A percentile compares a stretch with the other conserved stretches of the same genome.
phyloP scores from a whole-genome alignment of 306 rosid genomes.

The Medicago lupulina region DNA sequence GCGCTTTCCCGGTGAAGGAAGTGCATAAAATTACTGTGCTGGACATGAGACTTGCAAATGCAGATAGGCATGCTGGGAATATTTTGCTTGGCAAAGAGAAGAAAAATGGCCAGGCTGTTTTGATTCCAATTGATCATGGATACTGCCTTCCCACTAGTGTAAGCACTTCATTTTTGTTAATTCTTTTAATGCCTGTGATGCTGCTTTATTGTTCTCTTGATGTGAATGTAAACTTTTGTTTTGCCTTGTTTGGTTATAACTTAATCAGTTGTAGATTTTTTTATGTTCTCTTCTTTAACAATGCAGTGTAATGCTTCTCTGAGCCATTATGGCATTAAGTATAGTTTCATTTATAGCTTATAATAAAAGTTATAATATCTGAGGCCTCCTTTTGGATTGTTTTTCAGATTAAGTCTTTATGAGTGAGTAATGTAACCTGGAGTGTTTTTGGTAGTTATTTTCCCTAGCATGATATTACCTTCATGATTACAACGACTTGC shows the following conservation, averaged over 20 bases:
- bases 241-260: slow-evolving; percentile 15
- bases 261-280: background rate
- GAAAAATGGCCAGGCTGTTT: slow-evolving; percentile 58
- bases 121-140: slow-evolving; percentile 97
- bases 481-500: background rate
- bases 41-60: slow-evolving; percentile 90
- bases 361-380: background rate
- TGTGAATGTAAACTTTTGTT: slow-evolving; percentile 23
- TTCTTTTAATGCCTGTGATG: slow-evolving; percentile 21
- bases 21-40: slow-evolving; percentile 87
- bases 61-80: slow-evolving; percentile 94
- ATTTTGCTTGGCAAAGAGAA: slow-evolving; percentile 66
- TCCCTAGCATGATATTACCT: background rate
- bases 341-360: slow-evolving; percentile 22
- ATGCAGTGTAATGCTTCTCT: slow-evolving; percentile 11
- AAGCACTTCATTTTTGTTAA: slow-evolving; percentile 46
- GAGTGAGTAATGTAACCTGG: background rate
- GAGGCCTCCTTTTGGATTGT: background rate
- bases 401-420: background rate
- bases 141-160: slow-evolving; percentile 95
- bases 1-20: slow-evolving; percentile 77
- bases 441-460: slow-evolving; percentile 5
- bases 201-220: slow-evolving; percentile 26
- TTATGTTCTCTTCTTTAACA: background rate
- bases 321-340: slow-evolving; percentile 6